Evolutionary conservation across 768 basidiomycete species (phyloP).

Genomic region (Solioccasus polychromus): DNA sequence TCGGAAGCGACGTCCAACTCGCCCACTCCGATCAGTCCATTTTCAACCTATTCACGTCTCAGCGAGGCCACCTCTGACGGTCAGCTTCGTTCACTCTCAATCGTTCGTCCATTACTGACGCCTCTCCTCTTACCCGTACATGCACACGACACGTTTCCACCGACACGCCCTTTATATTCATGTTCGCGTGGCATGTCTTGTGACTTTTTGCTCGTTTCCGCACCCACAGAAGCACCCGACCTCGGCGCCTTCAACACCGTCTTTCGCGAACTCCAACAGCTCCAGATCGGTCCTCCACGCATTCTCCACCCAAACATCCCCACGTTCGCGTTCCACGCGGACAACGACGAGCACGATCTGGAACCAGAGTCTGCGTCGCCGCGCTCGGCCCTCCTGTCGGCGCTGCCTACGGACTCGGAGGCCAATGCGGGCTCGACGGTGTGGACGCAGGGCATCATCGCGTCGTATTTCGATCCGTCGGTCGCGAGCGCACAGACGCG

Average conservation of each 20-base stretch:
- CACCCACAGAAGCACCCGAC: slow-evolving; percentile 56
- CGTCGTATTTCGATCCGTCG: slow-evolving; percentile 49
- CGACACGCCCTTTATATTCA: slow-evolving; percentile 14
- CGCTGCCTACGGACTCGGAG: slow-evolving; percentile 32
- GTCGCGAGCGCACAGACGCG: slow-evolving; percentile 26
- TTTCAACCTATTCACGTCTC: slow-evolving; percentile 36
- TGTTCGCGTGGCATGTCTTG: no score
- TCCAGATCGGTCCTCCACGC: slow-evolving; percentile 45
- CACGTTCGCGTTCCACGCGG: slow-evolving; percentile 5
- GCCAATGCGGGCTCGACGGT: slow-evolving; percentile 56
- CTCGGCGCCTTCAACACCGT: slow-evolving; percentile 71
- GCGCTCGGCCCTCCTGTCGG: slow-evolving; percentile 21
- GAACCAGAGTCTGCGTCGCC: slow-evolving; percentile 30
- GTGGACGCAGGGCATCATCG: slow-evolving; percentile 59
- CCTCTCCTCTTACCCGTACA: neutral
- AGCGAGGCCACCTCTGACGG: slow-evolving; percentile 58
- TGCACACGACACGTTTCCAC: neutral
- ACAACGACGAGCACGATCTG: slow-evolving; percentile 21
- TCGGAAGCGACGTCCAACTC: slow-evolving; percentile 36
- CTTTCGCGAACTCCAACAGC: slow-evolving; percentile 59
- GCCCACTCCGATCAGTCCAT: slow-evolving; percentile 36
- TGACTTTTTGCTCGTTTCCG: neutral
- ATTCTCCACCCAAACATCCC: slow-evolving; percentile 20
- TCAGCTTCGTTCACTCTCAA: slow-evolving; percentile 11
- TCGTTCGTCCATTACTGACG: slow-evolving; percentile 1